Base-by-base conservation (phyloP, 345 rosid species). In the Pelargonium nanum region DNA sequence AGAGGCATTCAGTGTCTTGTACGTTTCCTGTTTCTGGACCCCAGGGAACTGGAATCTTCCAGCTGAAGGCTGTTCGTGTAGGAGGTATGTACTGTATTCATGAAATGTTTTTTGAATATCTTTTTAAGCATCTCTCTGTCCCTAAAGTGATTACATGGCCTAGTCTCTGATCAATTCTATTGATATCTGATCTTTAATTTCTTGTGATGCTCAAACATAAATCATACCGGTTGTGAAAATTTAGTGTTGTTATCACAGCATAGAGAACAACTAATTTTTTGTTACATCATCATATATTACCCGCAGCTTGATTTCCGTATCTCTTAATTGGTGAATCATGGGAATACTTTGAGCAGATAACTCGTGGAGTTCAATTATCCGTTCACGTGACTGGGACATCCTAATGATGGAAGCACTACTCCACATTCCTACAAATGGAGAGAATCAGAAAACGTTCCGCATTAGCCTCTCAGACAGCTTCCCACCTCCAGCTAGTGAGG, bases 1-100 rank as follows among this genome's bases (percentile, higher is more conserved):
- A 84, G 65, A 79, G 99, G 70, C 90, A 72, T 26, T 84, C 99
- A 4, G 90, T 80, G 6, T 90, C 99, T 70, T 93, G 99, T 81
- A 75, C 99, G 25, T 90, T 93, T 76, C 99, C 96, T 6, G 87
- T 90, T 59, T 70, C 81, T 62, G 95, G 95, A 32, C 91, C 95
- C 10, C 83, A 56, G 58, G 91, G 95, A 64, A 62, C 67, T 55
- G 98, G 97, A 59, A 75, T 85, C 48, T 61, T 92, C 68, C 94
- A 79, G 72, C 76, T 89, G 70, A 92, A 92, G 81, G 98, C 98
- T 24, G 83, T 92, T 64, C 80, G 80, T 57, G 77, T 78, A 62
- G 89, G 81, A 79, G 93, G 96, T 88, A 52, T 24, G 80, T 70
- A 62, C 55, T 58, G 45, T 8, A 20, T 54, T 25, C 6, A 19